Base-by-base conservation (phyloP, 2,329 filamentous ascomycete genomes). In the Scedosporium boydii region DNA sequence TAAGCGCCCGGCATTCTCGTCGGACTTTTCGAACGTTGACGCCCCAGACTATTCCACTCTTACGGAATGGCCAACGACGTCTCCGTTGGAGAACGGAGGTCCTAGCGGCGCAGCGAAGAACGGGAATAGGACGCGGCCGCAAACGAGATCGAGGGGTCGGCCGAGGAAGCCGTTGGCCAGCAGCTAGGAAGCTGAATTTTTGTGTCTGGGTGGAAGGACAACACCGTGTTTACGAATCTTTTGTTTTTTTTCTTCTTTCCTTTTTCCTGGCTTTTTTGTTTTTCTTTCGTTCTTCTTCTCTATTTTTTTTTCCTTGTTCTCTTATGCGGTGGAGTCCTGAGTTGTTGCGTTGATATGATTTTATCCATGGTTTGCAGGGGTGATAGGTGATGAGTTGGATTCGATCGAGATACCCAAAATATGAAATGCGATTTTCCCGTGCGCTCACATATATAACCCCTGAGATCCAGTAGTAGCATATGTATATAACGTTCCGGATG, bases 1-100 rank as follows among this genome's bases (percentile, higher is more conserved):
- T 1, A 72, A 72, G 57, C 66, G 70, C 2, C 61, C 67, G 3
- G 67, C 69, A 1, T 65, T 69, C n/a, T 68, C 69, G 0, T 65
- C 70, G 0, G 67, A 67, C 21, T 66, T 65, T 58, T 66, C 68
- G 1, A 66, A 61, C 44, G 60, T 60, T 18, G 42, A 60, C 4
- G 29, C 16, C 4, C 38, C 38, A 7, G 56, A 58, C 56, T 55
- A 26, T 21, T 23, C 51, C n/a, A 14, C 51, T 14, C 51, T 21
- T 10, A 5, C 51, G 14, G n/a, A 21, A 27, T 55, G 51, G 23
- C 44, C 44, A 6, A 14, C 23, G 51, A 27, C 51, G 26, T 55
- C 51, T 14, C 51, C 51, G 6, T 9, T 55, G 14, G 51, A 55
- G 51, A 27, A 55, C 9, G 44, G 44, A 16, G 18, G 44, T 46